Evolutionary conservation across 2,329 filamentous ascomycete genomes (phyloP).

Genomic region (Coniella lustricola): DNA sequence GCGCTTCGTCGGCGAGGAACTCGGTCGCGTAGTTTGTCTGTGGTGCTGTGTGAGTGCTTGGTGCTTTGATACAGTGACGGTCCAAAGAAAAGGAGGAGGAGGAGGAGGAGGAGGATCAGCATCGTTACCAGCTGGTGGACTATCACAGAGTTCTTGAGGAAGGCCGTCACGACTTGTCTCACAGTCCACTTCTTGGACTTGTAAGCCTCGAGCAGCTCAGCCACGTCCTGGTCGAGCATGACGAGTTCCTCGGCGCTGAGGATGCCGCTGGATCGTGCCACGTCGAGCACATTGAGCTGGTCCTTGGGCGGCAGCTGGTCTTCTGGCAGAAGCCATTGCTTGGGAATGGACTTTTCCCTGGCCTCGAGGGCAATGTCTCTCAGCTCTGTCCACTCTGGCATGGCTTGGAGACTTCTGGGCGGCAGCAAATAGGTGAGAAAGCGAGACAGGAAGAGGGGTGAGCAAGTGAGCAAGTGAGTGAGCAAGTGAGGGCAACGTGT

Average conservation of each 20-base stretch:
- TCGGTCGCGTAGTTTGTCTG: conserved; percentile 19
- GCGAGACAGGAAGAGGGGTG: too few relatives aligned
- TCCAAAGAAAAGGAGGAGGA: background rate
- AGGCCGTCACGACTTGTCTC: conserved; percentile 33
- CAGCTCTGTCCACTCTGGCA: too few relatives aligned
- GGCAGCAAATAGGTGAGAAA: too few relatives aligned
- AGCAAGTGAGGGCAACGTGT: too few relatives aligned
- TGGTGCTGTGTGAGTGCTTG: background rate
- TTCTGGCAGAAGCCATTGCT: conserved; percentile 27
- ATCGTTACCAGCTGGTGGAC: conserved; percentile 34
- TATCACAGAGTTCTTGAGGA: conserved; percentile 42
- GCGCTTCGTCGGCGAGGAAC: conserved; percentile 33
- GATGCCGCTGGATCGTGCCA: conserved; percentile 23
- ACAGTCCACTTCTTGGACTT: conserved; percentile 24
- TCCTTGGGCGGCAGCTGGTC: conserved; percentile 21
- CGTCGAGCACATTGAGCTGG: conserved; percentile 20
- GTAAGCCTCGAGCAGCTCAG: conserved; percentile 22
- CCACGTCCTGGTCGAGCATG: conserved; percentile 30
- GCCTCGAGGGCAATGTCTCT: conserved; percentile 24
- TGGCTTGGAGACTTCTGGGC: too few relatives aligned
- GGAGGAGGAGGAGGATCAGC: too few relatives aligned
- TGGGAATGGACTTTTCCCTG: conserved; percentile 27
- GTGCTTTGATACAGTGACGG: background rate
- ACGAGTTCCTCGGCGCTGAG: conserved; percentile 29
- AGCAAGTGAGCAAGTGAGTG: too few relatives aligned